Evolutionary conservation across 257 asterid genomes (phyloP).

Genomic region (Solanum chilense): DNA sequence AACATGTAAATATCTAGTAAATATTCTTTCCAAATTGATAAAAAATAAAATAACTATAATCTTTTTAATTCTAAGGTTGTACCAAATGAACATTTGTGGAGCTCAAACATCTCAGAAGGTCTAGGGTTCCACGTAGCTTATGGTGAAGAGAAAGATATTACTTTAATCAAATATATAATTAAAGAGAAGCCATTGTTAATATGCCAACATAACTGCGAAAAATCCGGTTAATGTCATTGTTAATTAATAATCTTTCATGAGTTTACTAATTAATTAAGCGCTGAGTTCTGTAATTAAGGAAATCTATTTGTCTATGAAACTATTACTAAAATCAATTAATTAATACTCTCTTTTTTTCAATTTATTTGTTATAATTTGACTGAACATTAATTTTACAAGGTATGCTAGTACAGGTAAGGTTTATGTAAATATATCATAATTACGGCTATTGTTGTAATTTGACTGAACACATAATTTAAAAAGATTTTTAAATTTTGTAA

Average conservation of each 20-base stretch:
- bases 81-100: neutral
- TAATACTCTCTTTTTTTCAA: neutral
- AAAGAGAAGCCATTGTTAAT: neutral
- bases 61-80: neutral
- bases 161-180: neutral
- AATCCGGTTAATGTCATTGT: neutral
- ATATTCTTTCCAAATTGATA: neutral
- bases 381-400: neutral
- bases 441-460: neutral
- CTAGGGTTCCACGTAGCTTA: neutral
- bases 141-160: neutral
- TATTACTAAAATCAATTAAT: neutral
- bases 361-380: neutral
- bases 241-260: neutral
- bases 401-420: neutral
- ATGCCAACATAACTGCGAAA: neutral
- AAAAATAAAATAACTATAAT: neutral
- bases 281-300: neutral
- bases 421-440: neutral
- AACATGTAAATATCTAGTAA: neutral
- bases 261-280: neutral
- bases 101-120: neutral
- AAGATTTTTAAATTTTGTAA: neutral
- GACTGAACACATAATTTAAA: neutral
- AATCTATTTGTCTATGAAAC: neutral